A percentile compares a stretch with the other conserved stretches of the same genome.
These are phyloP conservation scores for Elsinoe perseae DNA, from an alignment of 2,329 filamentous ascomycete species.

Conservation along the genomic window DNA sequence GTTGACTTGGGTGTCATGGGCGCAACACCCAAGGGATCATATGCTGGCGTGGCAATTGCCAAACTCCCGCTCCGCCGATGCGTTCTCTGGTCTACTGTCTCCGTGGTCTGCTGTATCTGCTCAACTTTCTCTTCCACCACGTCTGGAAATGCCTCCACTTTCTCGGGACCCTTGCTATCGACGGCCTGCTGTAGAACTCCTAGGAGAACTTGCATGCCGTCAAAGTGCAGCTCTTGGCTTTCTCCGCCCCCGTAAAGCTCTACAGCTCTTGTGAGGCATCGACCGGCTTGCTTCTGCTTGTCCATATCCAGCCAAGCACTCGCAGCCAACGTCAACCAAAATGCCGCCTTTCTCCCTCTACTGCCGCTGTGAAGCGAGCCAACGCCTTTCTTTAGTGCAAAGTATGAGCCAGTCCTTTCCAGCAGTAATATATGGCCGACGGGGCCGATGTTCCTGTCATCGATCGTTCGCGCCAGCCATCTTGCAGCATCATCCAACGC, in stretches of 20 bases:
- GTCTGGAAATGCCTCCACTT: slow-evolving; percentile 30
- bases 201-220: slow-evolving; percentile 55
- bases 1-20: slow-evolving; percentile 16
- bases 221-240: slow-evolving; percentile 39
- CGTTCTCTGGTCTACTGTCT: slow-evolving; percentile 27
- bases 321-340: slow-evolving; percentile 79
- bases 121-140: slow-evolving; percentile 24
- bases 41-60: slow-evolving; percentile 18
- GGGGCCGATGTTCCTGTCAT: slow-evolving; percentile 64
- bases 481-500: slow-evolving; percentile 78
- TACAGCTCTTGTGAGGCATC: slow-evolving; percentile 64
- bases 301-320: slow-evolving; percentile 74
- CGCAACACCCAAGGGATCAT: slow-evolving; percentile 29
- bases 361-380: slow-evolving; percentile 61
- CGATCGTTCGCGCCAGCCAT: slow-evolving; percentile 75
- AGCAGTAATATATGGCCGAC: slow-evolving; percentile 76
- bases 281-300: slow-evolving; percentile 70
- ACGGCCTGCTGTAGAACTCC: slow-evolving; percentile 60
- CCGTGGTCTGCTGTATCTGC: slow-evolving; percentile 29
- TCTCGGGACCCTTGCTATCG: slow-evolving; percentile 33
- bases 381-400: slow-evolving; percentile 62
- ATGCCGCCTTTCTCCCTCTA: slow-evolving; percentile 72
- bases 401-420: slow-evolving; percentile 80
- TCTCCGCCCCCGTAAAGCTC: slow-evolving; percentile 43
- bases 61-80: slow-evolving; percentile 40